Evolutionary conservation across 108 stramenopile species (phyloP).

Genomic region (Chaetoceros muelleri): DNA sequence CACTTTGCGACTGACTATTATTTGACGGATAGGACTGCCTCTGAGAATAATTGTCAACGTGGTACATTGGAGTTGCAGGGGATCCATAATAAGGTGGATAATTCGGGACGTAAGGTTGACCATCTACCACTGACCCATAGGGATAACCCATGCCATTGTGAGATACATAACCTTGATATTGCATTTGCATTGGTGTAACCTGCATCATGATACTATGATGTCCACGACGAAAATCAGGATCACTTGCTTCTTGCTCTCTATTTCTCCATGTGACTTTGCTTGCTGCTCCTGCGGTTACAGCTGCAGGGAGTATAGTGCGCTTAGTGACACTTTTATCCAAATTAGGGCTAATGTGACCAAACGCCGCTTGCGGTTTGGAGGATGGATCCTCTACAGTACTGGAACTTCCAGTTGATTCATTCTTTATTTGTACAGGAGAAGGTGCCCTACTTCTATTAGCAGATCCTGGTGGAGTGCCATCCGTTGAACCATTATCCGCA

Average conservation of each 20-base stretch:
- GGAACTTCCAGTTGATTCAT: not conserved
- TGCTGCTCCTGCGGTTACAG: conserved; percentile 5
- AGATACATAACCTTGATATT: no score
- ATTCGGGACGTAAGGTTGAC: no score
- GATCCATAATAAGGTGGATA: no score
- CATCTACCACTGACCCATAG: no score
- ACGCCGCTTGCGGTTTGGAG: not conserved
- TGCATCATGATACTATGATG: not conserved
- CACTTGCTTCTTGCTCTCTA: conserved; percentile 65
- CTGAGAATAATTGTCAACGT: no score
- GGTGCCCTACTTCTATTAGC: not conserved
- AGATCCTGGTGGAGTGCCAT: conserved; percentile 1
- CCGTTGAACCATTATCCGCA: not conserved
- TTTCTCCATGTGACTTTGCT: conserved; percentile 76
- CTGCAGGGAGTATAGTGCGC: conserved; percentile 4
- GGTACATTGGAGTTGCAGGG: no score
- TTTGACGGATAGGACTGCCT: no score
- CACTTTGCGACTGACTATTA: no score
- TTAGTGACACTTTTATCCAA: not conserved
- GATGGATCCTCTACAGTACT: conserved; percentile 1
- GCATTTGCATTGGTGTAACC: not conserved
- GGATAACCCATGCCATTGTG: no score
- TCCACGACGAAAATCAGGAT: conserved; percentile 77
- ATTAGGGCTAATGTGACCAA: not conserved
- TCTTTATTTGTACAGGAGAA: not conserved